A percentile compares a stretch with the other conserved stretches of the same genome.
Conservation (phyloP, 495 filamentous ascomycete genomes). For the Neurospora africana region DNA sequence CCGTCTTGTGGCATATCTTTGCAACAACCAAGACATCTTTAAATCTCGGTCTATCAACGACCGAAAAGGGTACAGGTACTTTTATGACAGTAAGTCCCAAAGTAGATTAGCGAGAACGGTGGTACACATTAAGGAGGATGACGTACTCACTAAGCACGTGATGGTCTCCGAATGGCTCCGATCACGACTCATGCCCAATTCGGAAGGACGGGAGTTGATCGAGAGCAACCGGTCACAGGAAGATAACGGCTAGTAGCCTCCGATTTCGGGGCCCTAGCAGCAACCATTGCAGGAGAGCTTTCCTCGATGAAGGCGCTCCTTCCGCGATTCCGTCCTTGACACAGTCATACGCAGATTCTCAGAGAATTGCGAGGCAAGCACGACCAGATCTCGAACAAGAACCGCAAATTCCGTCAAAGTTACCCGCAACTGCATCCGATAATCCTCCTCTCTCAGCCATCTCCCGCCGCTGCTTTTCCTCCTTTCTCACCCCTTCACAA, state of each 20-base stretch:
- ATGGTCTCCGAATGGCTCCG: neutral
- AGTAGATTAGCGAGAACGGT: neutral
- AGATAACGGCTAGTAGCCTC: neutral
- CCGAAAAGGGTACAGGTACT: neutral
- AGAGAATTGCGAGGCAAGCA: neutral
- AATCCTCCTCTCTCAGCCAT: neutral
- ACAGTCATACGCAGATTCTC: neutral
- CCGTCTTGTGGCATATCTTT: neutral
- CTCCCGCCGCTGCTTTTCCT: neutral
- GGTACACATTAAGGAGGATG: neutral
- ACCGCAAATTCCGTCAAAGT: neutral
- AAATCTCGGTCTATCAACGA: neutral
- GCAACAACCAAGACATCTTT: neutral
- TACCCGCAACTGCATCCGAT: neutral
- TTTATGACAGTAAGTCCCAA: neutral
- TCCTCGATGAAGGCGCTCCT: neutral
- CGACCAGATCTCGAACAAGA: neutral
- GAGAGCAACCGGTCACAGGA: neutral
- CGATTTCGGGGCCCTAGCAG: neutral
- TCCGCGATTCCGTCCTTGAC: neutral
- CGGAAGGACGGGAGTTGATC: neutral
- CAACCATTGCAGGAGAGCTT: neutral
- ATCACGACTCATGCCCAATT: neutral
- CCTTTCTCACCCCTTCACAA: neutral
- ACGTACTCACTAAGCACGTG: neutral